Evolutionary conservation across 805 yeast species (phyloP).

Genomic region (Danielia oregonensis): DNA sequence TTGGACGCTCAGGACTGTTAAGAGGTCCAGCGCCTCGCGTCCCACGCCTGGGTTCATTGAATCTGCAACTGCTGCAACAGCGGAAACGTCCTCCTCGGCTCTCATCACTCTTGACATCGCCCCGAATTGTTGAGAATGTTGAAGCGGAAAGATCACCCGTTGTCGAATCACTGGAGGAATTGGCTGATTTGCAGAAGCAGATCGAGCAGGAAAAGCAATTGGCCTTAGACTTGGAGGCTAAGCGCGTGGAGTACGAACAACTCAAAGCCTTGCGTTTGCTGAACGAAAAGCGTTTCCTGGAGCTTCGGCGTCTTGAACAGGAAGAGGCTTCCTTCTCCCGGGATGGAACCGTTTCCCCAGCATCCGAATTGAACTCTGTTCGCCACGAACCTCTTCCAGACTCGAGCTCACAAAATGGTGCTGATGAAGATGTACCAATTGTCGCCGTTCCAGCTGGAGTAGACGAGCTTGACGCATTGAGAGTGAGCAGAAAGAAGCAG

Average conservation of each 20-base stretch:
- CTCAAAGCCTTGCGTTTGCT: conserved; percentile 25
- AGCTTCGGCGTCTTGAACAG: conserved; percentile 14
- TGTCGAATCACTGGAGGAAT: conserved; percentile 10
- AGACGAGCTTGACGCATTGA: background rate
- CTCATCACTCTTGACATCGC: conserved; percentile 10
- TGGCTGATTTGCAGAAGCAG: conserved; percentile 29
- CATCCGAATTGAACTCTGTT: conserved; percentile 2
- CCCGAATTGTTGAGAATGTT: conserved; percentile 16
- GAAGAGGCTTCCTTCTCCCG: conserved; percentile 7
- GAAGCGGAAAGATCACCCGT: conserved; percentile 13
- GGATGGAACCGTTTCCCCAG: background rate
- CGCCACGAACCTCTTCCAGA: conserved; percentile 12
- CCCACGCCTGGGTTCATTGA: conserved; percentile 24
- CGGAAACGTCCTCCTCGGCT: conserved; percentile 8
- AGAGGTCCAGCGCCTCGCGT: too few species aligned
- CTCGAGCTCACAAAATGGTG: conserved; percentile 1
- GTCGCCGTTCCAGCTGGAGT: background rate
- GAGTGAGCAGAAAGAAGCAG: too few species aligned
- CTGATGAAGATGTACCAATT: background rate
- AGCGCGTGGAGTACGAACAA: conserved; percentile 33
- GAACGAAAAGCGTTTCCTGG: conserved; percentile 24
- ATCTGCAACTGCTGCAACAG: conserved; percentile 8
- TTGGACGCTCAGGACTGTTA: conserved; percentile 22
- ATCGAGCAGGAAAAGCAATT: conserved; percentile 36
- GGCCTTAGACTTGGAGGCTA: conserved; percentile 36